Evolutionary conservation across 768 basidiomycete species (phyloP), one percentile per base, ranked within the genome.

Genomic region (Cystoderma amianthinum): DNA sequence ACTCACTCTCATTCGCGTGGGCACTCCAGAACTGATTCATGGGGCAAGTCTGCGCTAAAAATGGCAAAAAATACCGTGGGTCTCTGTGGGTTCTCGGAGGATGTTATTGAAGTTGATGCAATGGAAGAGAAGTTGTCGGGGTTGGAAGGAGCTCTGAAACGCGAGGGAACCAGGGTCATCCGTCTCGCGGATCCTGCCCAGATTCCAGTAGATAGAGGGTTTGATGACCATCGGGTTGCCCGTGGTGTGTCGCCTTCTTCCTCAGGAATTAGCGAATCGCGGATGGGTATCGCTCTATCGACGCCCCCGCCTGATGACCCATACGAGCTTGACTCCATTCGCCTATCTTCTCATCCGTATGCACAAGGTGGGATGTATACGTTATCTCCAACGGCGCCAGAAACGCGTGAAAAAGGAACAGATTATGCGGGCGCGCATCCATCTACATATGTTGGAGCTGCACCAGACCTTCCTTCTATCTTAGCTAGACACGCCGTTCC

Each of bases 291-390:
- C 32, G 67, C 67, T 9, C 46, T 65, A 15, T 60, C 62, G 1
- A 61, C 62, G 2, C 59, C 62, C 3, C 58, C 59, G 2, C 51
- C 48, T 48, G 48, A 58, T 57, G 38, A 63, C 54, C 37, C 46
- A 2, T 11, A 44, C 9, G 59, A 61, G 33, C 48, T 49, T 20
- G 63, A 64, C 11, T 48, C 56, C n/a, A 53, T 65, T 44, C 54
- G 56, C 20, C 39, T 72, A 28, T 63, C 60, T 10, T 53, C 62
- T 15, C 75, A 77, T 51, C 75, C 75, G 9, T 77, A 77, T 49
- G 75, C 73, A 11, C 66, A 67, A 41, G 66, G 61, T 11, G 69
- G 68, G 1, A 35, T 65, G 46, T 63, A 53, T 45, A 38, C 59
- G 2, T 57, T 43, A 56, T 47, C 21, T 39, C 41, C 4, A 42